phyloP scores from a whole-genome alignment of 2,329 filamentous ascomycete genomes.

The Trichoderma guizhouense region DNA sequence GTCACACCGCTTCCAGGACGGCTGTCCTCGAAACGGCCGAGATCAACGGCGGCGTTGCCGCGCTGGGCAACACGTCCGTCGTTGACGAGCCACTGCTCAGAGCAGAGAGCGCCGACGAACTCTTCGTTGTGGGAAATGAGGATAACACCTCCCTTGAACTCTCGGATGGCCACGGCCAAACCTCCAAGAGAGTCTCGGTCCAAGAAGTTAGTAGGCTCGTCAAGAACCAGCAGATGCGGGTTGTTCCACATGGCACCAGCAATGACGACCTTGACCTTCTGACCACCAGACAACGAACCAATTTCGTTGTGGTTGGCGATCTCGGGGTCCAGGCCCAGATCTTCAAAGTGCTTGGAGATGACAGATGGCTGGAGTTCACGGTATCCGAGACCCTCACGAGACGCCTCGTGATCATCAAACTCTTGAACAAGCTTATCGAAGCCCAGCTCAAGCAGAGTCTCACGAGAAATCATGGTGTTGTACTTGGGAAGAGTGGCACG shows the following conservation, averaged over 20 bases:
- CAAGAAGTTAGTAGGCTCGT: conserved; percentile 99
- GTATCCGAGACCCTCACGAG: conserved; percentile 96
- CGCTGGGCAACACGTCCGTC: conserved; percentile 85
- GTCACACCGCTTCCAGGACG: conserved; percentile 57
- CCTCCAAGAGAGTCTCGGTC: conserved; percentile 96
- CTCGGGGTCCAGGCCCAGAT: conserved; percentile 91
- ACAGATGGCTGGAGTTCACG: conserved; percentile 87
- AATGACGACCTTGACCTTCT: conserved; percentile 98
- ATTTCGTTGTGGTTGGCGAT: conserved; percentile 99
- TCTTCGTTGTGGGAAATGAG: conserved; percentile 99
- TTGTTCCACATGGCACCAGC: conserved; percentile 99
- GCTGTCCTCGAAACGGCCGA: conserved; percentile 85
- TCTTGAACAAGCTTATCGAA: conserved; percentile 95
- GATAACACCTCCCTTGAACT: conserved; percentile 97
- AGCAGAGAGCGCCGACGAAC: conserved; percentile 92
- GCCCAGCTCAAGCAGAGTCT: conserved; percentile 80
- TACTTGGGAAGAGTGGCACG: conserved; percentile 80
- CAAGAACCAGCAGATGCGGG: conserved; percentile 91
- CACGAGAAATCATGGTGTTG: conserved; percentile 89
- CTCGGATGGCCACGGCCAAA: conserved; percentile 93
- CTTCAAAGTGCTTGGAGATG: conserved; percentile 97
- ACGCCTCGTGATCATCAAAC: conserved; percentile 97
- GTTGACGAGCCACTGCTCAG: conserved; percentile 92
- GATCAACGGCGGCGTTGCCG: conserved; percentile 67
- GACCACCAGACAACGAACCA: conserved; percentile 88